Evolutionary conservation across 345 rosid species (phyloP).

Genomic region (Citrus medica): DNA sequence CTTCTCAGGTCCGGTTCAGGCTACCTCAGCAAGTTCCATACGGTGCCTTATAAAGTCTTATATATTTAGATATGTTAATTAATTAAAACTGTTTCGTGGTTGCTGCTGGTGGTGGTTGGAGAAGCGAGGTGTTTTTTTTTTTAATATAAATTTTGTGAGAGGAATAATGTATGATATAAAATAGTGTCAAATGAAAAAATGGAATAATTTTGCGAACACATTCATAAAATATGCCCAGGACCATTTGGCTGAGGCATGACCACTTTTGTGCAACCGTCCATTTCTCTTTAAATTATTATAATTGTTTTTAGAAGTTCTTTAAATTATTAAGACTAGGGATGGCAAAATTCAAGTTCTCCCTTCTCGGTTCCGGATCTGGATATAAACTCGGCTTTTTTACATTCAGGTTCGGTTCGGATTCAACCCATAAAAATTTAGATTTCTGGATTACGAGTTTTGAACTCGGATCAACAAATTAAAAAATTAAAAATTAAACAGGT

Average conservation of each 20-base stretch:
- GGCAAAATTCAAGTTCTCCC: too few relatives aligned
- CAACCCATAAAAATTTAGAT: accelerated
- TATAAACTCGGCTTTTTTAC: too few relatives aligned
- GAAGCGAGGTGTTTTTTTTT: slow-evolving; percentile 10
- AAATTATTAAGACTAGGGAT: too few relatives aligned
- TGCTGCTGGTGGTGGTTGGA: neutral
- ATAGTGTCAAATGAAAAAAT: neutral
- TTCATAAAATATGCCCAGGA: neutral
- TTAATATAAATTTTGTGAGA: neutral
- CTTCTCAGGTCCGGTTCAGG: slow-evolving; percentile 88
- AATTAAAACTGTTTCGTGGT: too few relatives aligned
- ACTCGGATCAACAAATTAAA: too few relatives aligned
- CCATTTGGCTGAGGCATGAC: too few relatives aligned
- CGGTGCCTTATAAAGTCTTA: slow-evolving; percentile 8
- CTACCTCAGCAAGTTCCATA: slow-evolving; percentile 58
- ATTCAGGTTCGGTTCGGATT: accelerated
- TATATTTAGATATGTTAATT: neutral
- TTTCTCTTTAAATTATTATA: too few relatives aligned
- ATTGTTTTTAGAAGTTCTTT: too few relatives aligned
- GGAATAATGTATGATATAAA: slow-evolving; percentile 19
- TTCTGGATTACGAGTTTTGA: too few relatives aligned
- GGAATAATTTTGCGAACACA: neutral
- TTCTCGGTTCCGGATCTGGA: accelerated
- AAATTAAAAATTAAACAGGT: too few relatives aligned
- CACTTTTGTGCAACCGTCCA: neutral